These are phyloP conservation scores for Hyaloscypha finlandica DNA, from an alignment of 495 filamentous ascomycete genomes.

Conservation along the genomic window DNA sequence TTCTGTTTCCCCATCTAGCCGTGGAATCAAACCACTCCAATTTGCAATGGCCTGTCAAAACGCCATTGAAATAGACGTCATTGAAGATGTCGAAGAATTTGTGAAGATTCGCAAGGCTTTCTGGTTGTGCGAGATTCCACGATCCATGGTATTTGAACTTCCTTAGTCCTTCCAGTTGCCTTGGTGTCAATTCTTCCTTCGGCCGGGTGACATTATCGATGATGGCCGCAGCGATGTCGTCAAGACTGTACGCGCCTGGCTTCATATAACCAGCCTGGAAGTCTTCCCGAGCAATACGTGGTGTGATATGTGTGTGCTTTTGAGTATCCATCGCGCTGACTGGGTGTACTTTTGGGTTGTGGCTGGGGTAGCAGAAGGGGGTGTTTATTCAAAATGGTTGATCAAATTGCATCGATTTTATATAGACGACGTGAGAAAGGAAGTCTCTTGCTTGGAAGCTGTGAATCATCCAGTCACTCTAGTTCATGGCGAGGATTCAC, in stretches of 20 bases:
- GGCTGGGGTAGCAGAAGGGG: not conserved
- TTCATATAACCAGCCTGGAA: not conserved
- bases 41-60: not conserved
- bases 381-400: not conserved
- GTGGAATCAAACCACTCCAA: not conserved
- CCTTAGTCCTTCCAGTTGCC: not conserved
- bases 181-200: not conserved
- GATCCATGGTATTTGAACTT: conserved; percentile 4
- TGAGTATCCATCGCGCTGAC: not conserved
- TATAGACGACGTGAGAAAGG: not conserved
- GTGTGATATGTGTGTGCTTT: not conserved
- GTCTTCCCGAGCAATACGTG: not conserved
- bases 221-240: not conserved
- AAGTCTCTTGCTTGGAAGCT: not conserved
- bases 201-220: not conserved
- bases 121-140: not conserved
- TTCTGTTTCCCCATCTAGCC: not conserved
- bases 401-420: not conserved
- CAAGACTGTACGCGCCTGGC: not conserved
- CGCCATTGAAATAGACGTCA: conserved; percentile 7
- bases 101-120: not conserved
- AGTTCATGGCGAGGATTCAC: not conserved
- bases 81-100: conserved; percentile 17
- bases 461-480: not conserved
- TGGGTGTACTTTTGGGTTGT: not conserved